Conservation (phyloP, 2,329 filamentous ascomycete genomes). For the Lachnellula willkommii region DNA sequence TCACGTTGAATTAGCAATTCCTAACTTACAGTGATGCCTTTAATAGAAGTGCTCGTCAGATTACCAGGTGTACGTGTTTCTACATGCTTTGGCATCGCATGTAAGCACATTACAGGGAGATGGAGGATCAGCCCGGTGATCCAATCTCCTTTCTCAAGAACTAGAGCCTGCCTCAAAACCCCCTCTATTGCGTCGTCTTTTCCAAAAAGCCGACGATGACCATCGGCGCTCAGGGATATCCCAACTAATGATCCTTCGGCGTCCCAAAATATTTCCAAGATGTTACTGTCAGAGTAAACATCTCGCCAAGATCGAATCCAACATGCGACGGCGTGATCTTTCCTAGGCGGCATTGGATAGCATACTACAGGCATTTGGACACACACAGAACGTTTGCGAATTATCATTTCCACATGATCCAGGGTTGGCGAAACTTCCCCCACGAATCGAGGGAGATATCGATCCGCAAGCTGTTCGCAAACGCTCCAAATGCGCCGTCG, state of each 20-base stretch:
- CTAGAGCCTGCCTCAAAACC: neutral
- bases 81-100: neutral
- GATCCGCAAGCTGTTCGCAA: slow-evolving; percentile 2
- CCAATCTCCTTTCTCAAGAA: slow-evolving; percentile 1
- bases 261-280: slow-evolving; percentile 3
- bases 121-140: slow-evolving; percentile 4
- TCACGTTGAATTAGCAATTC: neutral
- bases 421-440: neutral
- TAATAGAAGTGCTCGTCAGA: neutral
- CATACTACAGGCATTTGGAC: neutral
- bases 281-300: neutral
- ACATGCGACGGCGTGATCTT: neutral
- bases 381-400: neutral
- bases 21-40: neutral
- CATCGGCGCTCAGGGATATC: neutral
- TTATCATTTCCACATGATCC: neutral
- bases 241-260: neutral
- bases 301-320: slow-evolving; percentile 2
- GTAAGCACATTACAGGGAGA: neutral
- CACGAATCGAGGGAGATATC: neutral
- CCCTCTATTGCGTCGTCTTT: neutral
- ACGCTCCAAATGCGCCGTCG: slow-evolving; percentile 30
- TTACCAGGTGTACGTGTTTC: neutral
- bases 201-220: neutral
- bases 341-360: neutral